Base-by-base conservation (phyloP, 2,329 filamentous ascomycete species). In the Hymenoscyphus infarciens region DNA sequence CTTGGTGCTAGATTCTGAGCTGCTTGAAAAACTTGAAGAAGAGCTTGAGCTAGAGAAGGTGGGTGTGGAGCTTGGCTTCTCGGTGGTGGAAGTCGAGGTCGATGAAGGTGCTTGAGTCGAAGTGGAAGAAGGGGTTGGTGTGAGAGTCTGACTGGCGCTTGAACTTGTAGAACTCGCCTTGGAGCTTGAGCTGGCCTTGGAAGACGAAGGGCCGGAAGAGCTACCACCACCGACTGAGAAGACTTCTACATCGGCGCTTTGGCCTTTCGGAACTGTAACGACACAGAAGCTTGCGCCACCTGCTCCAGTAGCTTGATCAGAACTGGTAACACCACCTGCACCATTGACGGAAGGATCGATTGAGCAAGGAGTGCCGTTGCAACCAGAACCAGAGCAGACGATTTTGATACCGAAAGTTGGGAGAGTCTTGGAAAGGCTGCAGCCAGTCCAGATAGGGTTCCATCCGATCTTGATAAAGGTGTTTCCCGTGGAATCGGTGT, bases 381-480 rank as follows among this genome's bases (percentile, higher is more conserved):
- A 94, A 62, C 81, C 77, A 27, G 81, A 82, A 35, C 82, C 81
- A 6, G 83, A 81, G 73, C 90, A 94, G 71, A 87, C 84, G 68
- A 94, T 86, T 74, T 85, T 85, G 60, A 92, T 74, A 66, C 89
- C 89, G 68, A 84, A 93, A 5, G 78, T 80, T 6, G 90, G 89
- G 66, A 82, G 81, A 22, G 78, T 81, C 67, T 80, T 77, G 56
- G 80, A 80, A 71, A 91, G 76, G 19, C 79, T 58, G 66, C 59
- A 69, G 69, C 87, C 80, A 38, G 82, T 81, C 75, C 85, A 93
- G 65, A 91, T 88, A 27, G 90, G 90, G 75, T 93, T 93, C 82
- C 87, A 89, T 61, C 86, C 89, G 59, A 93, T 79, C 78, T 91
- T 92, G 69, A 91, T 82, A 72, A 83, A 93, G 1, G 89, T 92